phyloP scores from a whole-genome alignment of 2,329 filamentous ascomycete genomes.

The Lecanosticta acicola region DNA sequence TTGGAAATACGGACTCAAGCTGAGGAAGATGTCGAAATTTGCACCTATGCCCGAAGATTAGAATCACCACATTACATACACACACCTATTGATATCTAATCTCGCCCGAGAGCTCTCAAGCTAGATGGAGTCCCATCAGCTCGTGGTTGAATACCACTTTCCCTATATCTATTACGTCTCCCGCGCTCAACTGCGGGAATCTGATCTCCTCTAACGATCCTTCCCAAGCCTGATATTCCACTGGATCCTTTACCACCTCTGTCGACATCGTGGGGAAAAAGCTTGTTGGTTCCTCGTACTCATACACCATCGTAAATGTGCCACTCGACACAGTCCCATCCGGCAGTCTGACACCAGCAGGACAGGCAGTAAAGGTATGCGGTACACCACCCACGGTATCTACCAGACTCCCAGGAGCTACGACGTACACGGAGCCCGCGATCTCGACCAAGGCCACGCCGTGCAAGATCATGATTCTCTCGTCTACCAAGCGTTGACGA shows the following conservation, averaged over 20 bases:
- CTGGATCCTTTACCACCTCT: slow-evolving; percentile 7
- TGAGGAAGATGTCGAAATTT: slow-evolving; percentile 40
- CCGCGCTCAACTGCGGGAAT: slow-evolving; percentile 15
- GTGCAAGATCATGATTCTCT: slow-evolving; percentile 21
- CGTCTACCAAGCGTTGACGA: slow-evolving; percentile 15
- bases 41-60: slow-evolving; percentile 12
- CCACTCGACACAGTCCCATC: slow-evolving; percentile 18
- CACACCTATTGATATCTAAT: no score
- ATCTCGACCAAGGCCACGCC: slow-evolving; percentile 20
- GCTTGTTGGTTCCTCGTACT: slow-evolving; percentile 21
- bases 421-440: slow-evolving; percentile 15
- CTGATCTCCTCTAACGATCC: slow-evolving; percentile 19
- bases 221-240: slow-evolving; percentile 16
- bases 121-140: no score
- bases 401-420: slow-evolving; percentile 20
- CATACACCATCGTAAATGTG: slow-evolving; percentile 23
- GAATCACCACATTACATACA: not conserved
- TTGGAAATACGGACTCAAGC: slow-evolving; percentile 37
- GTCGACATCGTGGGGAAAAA: slow-evolving; percentile 20
- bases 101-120: no score
- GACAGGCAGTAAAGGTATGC: slow-evolving; percentile 24
- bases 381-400: slow-evolving; percentile 20
- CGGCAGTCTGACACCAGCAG: slow-evolving; percentile 18
- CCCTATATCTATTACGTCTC: slow-evolving; percentile 16
- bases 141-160: slow-evolving; percentile 14